These are phyloP conservation scores for Amylostereum chailletii DNA, from an alignment of 1,284 basidiomycete species.

Conservation along the genomic window DNA sequence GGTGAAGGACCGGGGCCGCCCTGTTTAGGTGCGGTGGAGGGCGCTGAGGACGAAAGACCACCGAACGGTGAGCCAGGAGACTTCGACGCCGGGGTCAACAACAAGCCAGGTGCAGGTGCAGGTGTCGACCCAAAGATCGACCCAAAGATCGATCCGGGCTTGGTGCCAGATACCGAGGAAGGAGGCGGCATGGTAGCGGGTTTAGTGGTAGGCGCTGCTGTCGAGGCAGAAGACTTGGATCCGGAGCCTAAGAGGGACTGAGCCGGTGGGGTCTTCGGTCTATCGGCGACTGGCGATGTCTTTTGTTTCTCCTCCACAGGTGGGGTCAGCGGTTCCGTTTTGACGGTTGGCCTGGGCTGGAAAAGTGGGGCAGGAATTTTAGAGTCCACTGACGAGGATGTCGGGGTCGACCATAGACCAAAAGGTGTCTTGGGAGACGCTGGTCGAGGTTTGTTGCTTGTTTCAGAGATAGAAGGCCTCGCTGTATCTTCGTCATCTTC, in stretches of 20 bases:
- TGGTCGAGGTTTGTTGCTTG: conserved; percentile 18
- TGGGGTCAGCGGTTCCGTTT: not conserved
- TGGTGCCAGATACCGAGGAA: no score
- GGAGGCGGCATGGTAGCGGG: no score
- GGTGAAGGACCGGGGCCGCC: no score
- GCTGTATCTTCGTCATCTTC: conserved; percentile 23
- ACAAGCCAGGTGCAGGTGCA: not conserved
- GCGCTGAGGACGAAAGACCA: not conserved
- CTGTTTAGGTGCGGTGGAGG: no score
- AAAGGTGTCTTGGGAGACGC: conserved; percentile 25
- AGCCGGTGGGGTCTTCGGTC: conserved; percentile 15
- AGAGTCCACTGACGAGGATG: no score
- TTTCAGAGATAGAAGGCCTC: conserved; percentile 15
- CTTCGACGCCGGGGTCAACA: not conserved
- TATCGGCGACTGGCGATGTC: conserved; percentile 12
- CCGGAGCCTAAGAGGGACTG: not conserved
- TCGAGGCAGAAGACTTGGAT: not conserved
- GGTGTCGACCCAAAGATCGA: not conserved
- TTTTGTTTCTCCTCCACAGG: conserved; percentile 5
- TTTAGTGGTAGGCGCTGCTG: not conserved
- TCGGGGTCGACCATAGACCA: conserved; percentile 9
- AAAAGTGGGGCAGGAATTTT: conserved; percentile 6
- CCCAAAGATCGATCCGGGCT: not conserved
- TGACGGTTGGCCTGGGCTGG: conserved; percentile 5
- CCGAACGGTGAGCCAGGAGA: not conserved